A percentile compares a stretch with the other conserved stretches of the same genome.
phyloP scores from a whole-genome alignment of 768 basidiomycete genomes.

The Saitozyma sp. region DNA sequence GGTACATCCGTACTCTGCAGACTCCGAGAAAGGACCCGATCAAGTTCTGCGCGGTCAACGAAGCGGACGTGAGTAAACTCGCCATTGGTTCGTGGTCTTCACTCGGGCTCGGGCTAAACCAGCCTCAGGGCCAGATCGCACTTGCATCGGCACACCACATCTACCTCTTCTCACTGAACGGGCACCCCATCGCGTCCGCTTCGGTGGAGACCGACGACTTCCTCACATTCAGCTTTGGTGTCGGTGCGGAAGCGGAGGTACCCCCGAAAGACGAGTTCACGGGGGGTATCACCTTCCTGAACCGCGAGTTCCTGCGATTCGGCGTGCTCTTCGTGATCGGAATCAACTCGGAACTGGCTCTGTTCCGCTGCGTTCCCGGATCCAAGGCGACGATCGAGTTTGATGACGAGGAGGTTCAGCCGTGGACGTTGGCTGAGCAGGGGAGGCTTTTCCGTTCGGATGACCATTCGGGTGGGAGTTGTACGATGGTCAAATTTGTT shows the following conservation, averaged over 20 bases:
- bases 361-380: constrained; percentile 83
- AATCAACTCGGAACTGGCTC: constrained; percentile 69
- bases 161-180: constrained; percentile 84
- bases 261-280: constrained; percentile 59
- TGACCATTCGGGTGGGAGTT: constrained; percentile 60
- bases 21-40: constrained; percentile 70
- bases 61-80: constrained; percentile 69
- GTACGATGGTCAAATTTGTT: constrained; percentile 74
- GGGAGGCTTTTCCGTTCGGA: constrained; percentile 62
- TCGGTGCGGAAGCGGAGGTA: constrained; percentile 42
- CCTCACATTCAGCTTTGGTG: constrained; percentile 17
- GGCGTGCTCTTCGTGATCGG: constrained; percentile 80
- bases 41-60: constrained; percentile 73
- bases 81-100: not conserved
- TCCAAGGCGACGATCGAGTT: constrained; percentile 55
- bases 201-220: constrained; percentile 19
- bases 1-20: constrained; percentile 68
- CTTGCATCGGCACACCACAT: constrained; percentile 72
- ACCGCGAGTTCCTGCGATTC: constrained; percentile 77
- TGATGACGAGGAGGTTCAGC: constrained; percentile 60
- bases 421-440: constrained; percentile 66
- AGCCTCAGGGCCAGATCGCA: constrained; percentile 75
- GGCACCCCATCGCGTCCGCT: constrained; percentile 66
- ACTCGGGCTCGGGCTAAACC: constrained; percentile 1
- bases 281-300: constrained; percentile 79